A percentile compares a stretch with the other conserved stretches of the same genome.
phyloP scores from a whole-genome alignment of 257 asterid species.

The Mentha longifolia region DNA sequence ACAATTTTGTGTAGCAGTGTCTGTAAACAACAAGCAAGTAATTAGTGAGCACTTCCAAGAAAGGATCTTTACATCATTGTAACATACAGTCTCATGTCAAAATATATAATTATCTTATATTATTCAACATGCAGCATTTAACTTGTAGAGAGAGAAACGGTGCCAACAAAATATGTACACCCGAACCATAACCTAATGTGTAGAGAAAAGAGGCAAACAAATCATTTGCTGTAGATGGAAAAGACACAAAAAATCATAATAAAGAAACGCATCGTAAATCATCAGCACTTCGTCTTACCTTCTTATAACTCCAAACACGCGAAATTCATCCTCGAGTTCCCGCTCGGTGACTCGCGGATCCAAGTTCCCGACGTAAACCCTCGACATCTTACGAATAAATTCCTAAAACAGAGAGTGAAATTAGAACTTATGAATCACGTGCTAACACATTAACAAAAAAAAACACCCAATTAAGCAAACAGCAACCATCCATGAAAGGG shows the following conservation, averaged over 20 bases:
- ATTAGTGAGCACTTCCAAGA: neutral
- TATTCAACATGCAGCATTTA: no score
- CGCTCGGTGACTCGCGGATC: conserved; percentile 90
- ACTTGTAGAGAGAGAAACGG: neutral
- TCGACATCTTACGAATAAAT: conserved; percentile 51
- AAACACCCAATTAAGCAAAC: neutral
- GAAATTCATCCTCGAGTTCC: conserved; percentile 95
- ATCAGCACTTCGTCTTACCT: conserved; percentile 44
- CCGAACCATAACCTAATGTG: neutral
- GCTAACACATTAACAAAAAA: neutral
- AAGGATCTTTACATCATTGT: neutral
- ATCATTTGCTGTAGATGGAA: neutral
- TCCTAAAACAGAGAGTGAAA: neutral
- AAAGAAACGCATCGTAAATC: conserved; percentile 1
- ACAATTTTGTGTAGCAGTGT: neutral
- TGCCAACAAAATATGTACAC: neutral
- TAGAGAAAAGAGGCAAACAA: neutral
- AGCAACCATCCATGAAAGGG: neutral
- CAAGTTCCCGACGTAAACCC: conserved; percentile 87
- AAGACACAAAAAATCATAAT: neutral
- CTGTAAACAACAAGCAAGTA: neutral
- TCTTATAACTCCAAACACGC: conserved; percentile 77
- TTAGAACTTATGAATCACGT: neutral
- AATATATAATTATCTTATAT: neutral
- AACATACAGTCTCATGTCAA: neutral